These are phyloP conservation scores for Trypanosomatidae sp. DNA, from an alignment of 208 protist species.

Conservation along the genomic window DNA sequence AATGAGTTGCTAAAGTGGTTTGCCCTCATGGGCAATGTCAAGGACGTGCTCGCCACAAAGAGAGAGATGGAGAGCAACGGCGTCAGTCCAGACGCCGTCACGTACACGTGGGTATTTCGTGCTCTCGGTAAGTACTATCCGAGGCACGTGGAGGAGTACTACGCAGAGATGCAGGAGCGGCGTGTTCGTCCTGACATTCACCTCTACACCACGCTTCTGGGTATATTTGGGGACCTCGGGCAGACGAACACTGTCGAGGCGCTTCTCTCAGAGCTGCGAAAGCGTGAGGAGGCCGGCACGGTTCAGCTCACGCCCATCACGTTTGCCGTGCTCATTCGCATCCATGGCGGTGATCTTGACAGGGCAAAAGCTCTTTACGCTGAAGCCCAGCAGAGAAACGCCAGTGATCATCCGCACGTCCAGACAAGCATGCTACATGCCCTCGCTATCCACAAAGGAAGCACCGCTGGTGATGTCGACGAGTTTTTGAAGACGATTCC, in stretches of 20 bases:
- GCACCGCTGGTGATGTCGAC: conserved; percentile 22
- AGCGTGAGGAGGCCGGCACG: conserved; percentile 68
- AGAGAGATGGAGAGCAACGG: conserved; percentile 52
- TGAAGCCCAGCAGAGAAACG: conserved; percentile 61
- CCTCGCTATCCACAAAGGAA: conserved; percentile 29
- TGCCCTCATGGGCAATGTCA: conserved; percentile 85
- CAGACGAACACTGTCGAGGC: conserved; percentile 48
- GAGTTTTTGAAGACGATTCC: conserved; percentile 53
- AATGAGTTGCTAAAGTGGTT: conserved; percentile 91
- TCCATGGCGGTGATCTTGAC: conserved; percentile 48
- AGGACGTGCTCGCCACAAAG: conserved; percentile 74
- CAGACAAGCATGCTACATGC: conserved; percentile 83
- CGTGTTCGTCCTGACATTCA: conserved; percentile 71
- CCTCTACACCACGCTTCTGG: conserved; percentile 82
- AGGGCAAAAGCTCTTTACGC: conserved; percentile 52
- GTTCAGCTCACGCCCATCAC: conserved; percentile 76
- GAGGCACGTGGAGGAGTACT: conserved; percentile 70
- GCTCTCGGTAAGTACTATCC: conserved; percentile 85
- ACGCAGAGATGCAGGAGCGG: conserved; percentile 59
- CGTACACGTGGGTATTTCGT: conserved; percentile 81
- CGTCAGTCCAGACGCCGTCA: conserved; percentile 64
- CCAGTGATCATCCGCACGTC: conserved; percentile 81
- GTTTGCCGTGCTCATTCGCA: conserved; percentile 77
- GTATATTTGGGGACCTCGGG: conserved; percentile 74
- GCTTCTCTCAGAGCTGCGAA: conserved; percentile 65